phyloP scores from a whole-genome alignment of 148 eudicot species.

The Selenicereus undatus region DNA sequence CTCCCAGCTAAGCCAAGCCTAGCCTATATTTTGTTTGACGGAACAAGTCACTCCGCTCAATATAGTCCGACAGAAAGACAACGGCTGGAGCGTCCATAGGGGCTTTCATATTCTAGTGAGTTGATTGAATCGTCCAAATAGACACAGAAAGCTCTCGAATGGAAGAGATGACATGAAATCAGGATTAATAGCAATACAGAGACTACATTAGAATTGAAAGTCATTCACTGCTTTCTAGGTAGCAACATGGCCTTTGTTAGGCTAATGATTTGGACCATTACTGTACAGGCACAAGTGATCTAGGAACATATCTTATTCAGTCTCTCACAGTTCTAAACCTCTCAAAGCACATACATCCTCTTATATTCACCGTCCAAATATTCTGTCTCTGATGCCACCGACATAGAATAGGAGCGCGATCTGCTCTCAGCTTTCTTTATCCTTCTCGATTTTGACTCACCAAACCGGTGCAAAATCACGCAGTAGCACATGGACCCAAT shows the following conservation, averaged over 20 bases:
- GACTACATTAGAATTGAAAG: slow-evolving; percentile 23
- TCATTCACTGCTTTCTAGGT: not conserved
- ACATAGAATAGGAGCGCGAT: slow-evolving; percentile 63
- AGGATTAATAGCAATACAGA: not conserved
- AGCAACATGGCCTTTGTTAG: slow-evolving; percentile 10
- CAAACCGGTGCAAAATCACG: slow-evolving; percentile 61
- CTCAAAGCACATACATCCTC: slow-evolving; percentile 85
- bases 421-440: slow-evolving; percentile 54
- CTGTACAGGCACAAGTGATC: slow-evolving; percentile 6
- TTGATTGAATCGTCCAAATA: not conserved
- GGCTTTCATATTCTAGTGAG: not conserved
- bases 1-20: not conserved
- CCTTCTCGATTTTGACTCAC: slow-evolving; percentile 57
- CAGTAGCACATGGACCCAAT: slow-evolving; percentile 94
- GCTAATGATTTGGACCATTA: slow-evolving; percentile 16
- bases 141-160: not conserved
- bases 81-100: not conserved
- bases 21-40: not conserved
- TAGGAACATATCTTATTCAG: slow-evolving; percentile 6
- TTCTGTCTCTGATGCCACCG: slow-evolving; percentile 64
- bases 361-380: slow-evolving; percentile 53
- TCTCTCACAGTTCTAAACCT: not conserved
- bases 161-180: not conserved
- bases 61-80: not conserved
- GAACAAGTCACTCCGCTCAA: not conserved